Percentiles rank a stretch among this genome's conserved stretches.
phyloP scores from a whole-genome alignment of 73 alveolate genomes.

The Paramecium tetraurelia region DNA sequence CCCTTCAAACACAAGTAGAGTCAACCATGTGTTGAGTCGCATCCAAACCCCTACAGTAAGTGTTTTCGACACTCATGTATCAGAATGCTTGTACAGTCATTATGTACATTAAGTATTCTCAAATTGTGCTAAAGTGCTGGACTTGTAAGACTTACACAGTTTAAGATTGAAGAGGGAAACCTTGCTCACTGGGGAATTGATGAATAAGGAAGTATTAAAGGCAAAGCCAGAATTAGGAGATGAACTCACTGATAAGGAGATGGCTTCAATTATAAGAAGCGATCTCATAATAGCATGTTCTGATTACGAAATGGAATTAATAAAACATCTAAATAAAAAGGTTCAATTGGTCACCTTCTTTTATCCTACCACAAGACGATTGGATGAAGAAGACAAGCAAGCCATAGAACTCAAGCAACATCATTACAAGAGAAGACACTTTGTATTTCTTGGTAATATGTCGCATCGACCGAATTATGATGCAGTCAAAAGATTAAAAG shows the following conservation, averaged over 20 bases:
- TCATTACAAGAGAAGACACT: constrained; percentile 34
- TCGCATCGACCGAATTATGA: constrained; percentile 66
- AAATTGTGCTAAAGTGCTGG: constrained; percentile 54
- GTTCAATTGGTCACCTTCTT: neutral
- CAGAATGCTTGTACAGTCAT: constrained; percentile 51
- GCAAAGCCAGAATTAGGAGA: neutral
- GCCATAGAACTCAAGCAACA: neutral
- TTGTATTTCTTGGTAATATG: constrained; percentile 69
- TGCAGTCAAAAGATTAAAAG: constrained; percentile 47
- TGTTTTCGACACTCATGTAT: constrained; percentile 55
- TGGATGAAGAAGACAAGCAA: neutral
- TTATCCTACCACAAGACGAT: constrained; percentile 17
- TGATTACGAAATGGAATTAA: constrained; percentile 47
- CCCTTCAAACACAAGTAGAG: neutral
- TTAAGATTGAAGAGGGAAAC: constrained; percentile 38
- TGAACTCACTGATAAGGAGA: constrained; percentile 52
- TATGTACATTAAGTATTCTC: constrained; percentile 55
- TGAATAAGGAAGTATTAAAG: neutral
- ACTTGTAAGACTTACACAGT: constrained; percentile 53
- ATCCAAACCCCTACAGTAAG: neutral
- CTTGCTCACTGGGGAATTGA: neutral
- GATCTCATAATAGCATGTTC: constrained; percentile 37
- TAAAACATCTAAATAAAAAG: neutral
- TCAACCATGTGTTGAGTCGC: neutral
- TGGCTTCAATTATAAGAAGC: constrained; percentile 57